Percentiles rank a stretch among this genome's conserved stretches.
These are phyloP conservation scores for Sugiyamaella valdiviana DNA, from an alignment of 805 yeast genomes.

Conservation along the genomic window DNA sequence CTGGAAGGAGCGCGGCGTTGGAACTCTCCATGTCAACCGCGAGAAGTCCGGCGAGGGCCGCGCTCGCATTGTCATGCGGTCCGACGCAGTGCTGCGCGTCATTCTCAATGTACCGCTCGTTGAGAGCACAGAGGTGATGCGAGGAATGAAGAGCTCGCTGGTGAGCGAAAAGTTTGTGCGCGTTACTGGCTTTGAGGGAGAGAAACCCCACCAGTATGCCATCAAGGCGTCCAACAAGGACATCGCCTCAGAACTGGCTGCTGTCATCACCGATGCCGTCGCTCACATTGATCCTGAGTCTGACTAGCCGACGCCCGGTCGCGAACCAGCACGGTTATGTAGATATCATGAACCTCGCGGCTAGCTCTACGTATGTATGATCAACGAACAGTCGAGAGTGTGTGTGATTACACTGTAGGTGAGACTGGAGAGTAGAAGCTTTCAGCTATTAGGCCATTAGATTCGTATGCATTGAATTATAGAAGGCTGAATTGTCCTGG, in stretches of 20 bases:
- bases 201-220: conserved; percentile 76
- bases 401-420: too few relatives aligned
- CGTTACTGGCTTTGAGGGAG: conserved; percentile 57
- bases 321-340: too few relatives aligned
- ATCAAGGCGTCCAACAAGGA: conserved; percentile 61
- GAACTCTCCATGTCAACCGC: conserved; percentile 73
- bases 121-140: conserved; percentile 53
- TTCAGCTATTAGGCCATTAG: too few relatives aligned
- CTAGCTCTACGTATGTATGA: background rate
- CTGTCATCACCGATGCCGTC: conserved; percentile 25
- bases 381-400: background rate
- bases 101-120: conserved; percentile 69
- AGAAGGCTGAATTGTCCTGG: too few relatives aligned
- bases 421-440: too few relatives aligned
- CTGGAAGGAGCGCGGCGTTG: conserved; percentile 96
- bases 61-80: conserved; percentile 81
- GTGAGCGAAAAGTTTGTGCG: conserved; percentile 79
- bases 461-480: too few relatives aligned
- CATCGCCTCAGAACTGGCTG: conserved; percentile 52
- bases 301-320: background rate
- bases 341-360: too few relatives aligned
- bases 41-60: conserved; percentile 26
- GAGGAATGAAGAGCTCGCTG: conserved; percentile 83
- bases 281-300: conserved; percentile 8
- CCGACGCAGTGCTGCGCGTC: conserved; percentile 77